Base-by-base conservation (phyloP, 495 filamentous ascomycete species). In the Aspergillus carlsbadensis region DNA sequence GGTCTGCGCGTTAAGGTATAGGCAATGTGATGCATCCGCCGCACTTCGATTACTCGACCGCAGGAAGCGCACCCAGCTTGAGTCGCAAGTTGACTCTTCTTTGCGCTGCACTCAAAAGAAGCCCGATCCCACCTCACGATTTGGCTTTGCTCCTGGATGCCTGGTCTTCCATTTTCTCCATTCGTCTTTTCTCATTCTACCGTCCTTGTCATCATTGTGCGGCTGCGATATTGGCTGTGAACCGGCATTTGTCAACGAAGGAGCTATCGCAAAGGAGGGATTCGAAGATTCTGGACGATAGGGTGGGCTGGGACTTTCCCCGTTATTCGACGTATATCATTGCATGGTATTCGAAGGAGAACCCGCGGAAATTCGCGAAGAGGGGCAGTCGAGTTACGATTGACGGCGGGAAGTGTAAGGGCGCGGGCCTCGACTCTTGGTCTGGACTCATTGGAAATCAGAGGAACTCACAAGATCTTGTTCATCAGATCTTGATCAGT, bases 11-110 rank as follows among this genome's bases (percentile, higher is more conserved):
- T 57, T 62, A 65, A 54, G 57, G 52, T 31, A 35, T 58, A 55
- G 62, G 51, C 35, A 61, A 70, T 70, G 66, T 70, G 68, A 70
- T 60, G 56, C 61, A 61, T 70, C 68, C 49, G 61, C 39, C 59
- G 36, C 59, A 43, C 63, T 8, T 58, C 54, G 54, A 60, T 51
- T 48, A 42, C 54, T 62, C 31, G 49, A 48, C 34, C 37, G 57
- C 60, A 62, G 61, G 43, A 43, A 56, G 54, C 61, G 59, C 58
- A 59, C 24, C 56, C 40, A 34, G 54, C 48, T 56, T 29, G 48
- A 55, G 44, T 39, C 48, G 53, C 43, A 36, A 54, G 52, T 49
- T 35, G 55, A 42, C 31, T 53, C 55, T 60, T 52, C 50, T 54
- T 56, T 56, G 59, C 59, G 49, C 59, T 48, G 58, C 62, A 65